A percentile compares a stretch with the other conserved stretches of the same genome.
Conservation (phyloP, 129 eudicot genomes). For the Artemisia tridentata region DNA sequence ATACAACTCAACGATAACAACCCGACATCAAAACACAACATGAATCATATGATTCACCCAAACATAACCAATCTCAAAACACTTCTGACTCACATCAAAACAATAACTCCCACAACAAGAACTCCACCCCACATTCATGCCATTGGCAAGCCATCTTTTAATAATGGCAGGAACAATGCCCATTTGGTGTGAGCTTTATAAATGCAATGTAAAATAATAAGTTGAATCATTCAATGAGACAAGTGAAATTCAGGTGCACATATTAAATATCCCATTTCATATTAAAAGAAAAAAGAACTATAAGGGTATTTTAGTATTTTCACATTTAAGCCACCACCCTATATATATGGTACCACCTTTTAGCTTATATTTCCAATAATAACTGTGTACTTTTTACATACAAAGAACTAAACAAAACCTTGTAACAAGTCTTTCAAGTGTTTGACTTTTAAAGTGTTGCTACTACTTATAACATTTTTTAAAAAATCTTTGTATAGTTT, state of each 20-base stretch:
- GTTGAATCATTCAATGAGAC: conserved; percentile 45
- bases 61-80: conserved; percentile 15
- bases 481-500: conserved; percentile 3
- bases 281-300: neutral
- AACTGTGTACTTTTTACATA: conserved; percentile 27
- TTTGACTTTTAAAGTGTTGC: conserved; percentile 62
- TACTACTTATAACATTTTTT: conserved; percentile 1
- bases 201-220: conserved; percentile 35
- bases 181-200: conserved; percentile 51
- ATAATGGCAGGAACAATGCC: conserved; percentile 42
- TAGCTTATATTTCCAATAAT: conserved; percentile 36
- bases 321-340: neutral
- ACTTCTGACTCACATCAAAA: conserved; percentile 1
- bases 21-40: neutral
- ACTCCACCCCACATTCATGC: conserved; percentile 36
- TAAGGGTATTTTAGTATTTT: conserved; percentile 31
- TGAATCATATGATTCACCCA: neutral
- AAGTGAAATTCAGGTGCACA: conserved; percentile 39
- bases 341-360: conserved; percentile 36
- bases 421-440: conserved; percentile 62
- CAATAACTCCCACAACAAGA: conserved; percentile 37
- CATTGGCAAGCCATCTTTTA: conserved; percentile 38
- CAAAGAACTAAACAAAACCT: conserved; percentile 42
- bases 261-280: conserved; percentile 30
- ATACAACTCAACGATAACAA: neutral